These are phyloP conservation scores for Pichia norvegensis DNA, from an alignment of 1,139 yeast genomes.

Conservation along the genomic window DNA sequence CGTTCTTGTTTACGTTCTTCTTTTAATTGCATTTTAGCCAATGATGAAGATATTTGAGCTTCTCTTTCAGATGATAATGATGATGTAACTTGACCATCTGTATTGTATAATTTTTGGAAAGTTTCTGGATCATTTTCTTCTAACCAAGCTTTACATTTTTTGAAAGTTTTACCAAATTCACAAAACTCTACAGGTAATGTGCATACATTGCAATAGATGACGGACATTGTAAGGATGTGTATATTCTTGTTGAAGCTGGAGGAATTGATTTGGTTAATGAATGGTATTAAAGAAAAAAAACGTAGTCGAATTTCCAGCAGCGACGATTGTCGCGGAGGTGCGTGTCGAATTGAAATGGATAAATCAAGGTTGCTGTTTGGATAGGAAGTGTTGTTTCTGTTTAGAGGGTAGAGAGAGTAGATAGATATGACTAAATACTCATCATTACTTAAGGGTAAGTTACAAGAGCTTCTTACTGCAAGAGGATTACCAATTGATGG, in stretches of 20 bases:
- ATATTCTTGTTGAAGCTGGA: neutral
- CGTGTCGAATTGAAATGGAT: too few relatives aligned
- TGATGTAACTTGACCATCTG: slow-evolving; percentile 38
- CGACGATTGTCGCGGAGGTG: too few relatives aligned
- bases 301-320: too few relatives aligned
- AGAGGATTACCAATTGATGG: slow-evolving; percentile 70
- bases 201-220: slow-evolving; percentile 73
- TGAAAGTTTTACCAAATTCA: slow-evolving; percentile 79
- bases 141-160: slow-evolving; percentile 82
- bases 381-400: neutral
- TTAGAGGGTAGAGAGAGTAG: neutral
- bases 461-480: slow-evolving; percentile 52
- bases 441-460: slow-evolving; percentile 13
- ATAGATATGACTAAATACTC: slow-evolving; percentile 12
- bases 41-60: slow-evolving; percentile 71
- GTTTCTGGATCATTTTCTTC: slow-evolving; percentile 49
- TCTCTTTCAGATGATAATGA: slow-evolving; percentile 67
- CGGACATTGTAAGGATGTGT: neutral
- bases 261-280: neutral
- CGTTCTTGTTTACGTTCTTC: slow-evolving; percentile 86
- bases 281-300: neutral
- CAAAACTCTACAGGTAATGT: slow-evolving; percentile 89
- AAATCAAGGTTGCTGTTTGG: neutral
- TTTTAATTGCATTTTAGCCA: slow-evolving; percentile 78
- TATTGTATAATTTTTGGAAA: slow-evolving; percentile 53